Evolutionary conservation across 331 rosid genomes (phyloP), one percentile per base, ranked within the genome.

Genomic region (Pyrus hybrid): DNA sequence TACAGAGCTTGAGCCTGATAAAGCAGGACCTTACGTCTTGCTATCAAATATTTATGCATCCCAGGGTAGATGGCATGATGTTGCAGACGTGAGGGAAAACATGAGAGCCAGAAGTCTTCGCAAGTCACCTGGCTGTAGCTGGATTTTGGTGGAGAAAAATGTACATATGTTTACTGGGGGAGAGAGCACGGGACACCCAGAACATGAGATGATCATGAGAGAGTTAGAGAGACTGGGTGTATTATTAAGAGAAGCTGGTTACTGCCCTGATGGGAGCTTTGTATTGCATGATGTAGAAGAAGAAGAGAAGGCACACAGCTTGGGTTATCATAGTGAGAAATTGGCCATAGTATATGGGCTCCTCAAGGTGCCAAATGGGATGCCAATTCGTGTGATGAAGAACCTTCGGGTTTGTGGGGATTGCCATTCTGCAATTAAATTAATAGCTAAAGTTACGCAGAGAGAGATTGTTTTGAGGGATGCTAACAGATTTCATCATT

Each of bases 241-340:
- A 61, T 25, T 61, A 14, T 61, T 61, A 61, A 61, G 66, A 13
- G 66, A 61, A 61, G 33, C 66, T n/a, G 88, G 83, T 56, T 84
- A 68, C 66, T 62, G 77, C 68, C 84, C 90, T 0, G 87, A 86
- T 67, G 71, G 23, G 26, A 81, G 80, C 75, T 86, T 81, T 56
- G 87, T 86, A 20, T 73, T 83, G 82, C 90, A 86, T 70, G 90
- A 86, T 70, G 90, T 86, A 4, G 86, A 86, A 68, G 90, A 83
- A 58, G 87, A 86, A 32, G 90, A 83, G 70, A 86, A 83, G 71
- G 90, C 56, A 49, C 81, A 86, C n/a, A 86, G 81, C 41, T 83
- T 86, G 43, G 41, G 41, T 63, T 29, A 9, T n/a, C 90, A 86
- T 54, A 83, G 86, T 13, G 90, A 86, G 86, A 82, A 82, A 73